phyloP scores from a whole-genome alignment of 805 yeast species.

The Yamadazyma olivae region DNA sequence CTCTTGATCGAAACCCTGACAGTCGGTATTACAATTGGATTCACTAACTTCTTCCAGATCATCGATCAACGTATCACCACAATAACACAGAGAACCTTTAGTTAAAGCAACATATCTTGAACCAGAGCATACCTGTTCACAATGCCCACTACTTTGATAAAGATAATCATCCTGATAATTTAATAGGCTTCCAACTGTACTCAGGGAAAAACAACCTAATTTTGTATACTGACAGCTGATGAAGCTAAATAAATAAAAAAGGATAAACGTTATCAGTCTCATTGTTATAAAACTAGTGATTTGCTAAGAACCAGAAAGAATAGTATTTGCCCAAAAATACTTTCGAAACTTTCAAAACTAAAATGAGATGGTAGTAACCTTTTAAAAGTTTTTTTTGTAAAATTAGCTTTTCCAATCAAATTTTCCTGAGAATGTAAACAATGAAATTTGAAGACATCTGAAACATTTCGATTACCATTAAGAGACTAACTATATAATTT shows the following conservation, averaged over 20 bases:
- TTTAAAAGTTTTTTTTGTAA: not conserved
- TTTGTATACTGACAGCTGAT: conserved; percentile 10
- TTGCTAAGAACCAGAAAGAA: too few species aligned
- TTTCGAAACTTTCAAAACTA: too few species aligned
- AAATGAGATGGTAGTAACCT: not conserved
- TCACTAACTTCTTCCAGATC: conserved; percentile 21
- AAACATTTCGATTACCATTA: too few species aligned
- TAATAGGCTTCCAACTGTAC: conserved; percentile 30
- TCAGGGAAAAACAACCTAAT: conserved; percentile 23
- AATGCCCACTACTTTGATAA: conserved; percentile 60
- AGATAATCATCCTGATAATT: conserved; percentile 44
- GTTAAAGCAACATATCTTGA: conserved; percentile 33
- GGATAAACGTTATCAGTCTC: conserved; percentile 1
- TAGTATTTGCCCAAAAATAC: too few species aligned
- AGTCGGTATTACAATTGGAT: conserved; percentile 26
- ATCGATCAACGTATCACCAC: conserved; percentile 33
- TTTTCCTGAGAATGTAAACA: not conserved
- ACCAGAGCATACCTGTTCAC: conserved; percentile 51
- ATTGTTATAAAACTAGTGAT: not conserved
- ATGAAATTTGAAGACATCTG: too few species aligned
- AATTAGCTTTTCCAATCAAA: not conserved
- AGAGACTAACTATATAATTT: too few species aligned
- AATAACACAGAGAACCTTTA: conserved; percentile 37
- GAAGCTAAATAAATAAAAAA: too few species aligned
- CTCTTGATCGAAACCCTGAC: conserved; percentile 36